Base-by-base conservation (phyloP, 2,329 filamentous ascomycete genomes). In the Rhytidhysteron rufulum region DNA sequence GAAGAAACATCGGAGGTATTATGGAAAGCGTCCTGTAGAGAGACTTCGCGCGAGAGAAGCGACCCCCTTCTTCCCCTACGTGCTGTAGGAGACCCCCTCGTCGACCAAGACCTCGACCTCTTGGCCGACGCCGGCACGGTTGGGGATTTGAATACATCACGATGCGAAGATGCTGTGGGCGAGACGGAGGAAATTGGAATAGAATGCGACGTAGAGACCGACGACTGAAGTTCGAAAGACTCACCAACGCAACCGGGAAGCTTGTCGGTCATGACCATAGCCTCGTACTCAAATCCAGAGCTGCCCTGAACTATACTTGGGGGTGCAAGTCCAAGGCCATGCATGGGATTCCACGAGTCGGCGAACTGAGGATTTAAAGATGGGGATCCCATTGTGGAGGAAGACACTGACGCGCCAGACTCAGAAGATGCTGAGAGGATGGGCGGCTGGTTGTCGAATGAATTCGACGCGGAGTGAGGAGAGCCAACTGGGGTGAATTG, bases 351-450 rank as follows among this genome's bases (percentile, higher is more conserved):
- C 83, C 86, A 38, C 70, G 78, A 41, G 66, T 82, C 43, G 73
- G 74, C 44, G 75, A 80, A 45, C 75, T 88, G 46, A 76, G 73
- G 57, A 74, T 80, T 37, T 75, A 83, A 21, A 74, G 78, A 69
- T 20, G 74, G 74, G 5, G 74, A 77, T 31, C 69, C 71, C 48
- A 71, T 69, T 13, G 69, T 62, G 9, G 73, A 77, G 4, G 73
- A 76, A 9, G 73, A 69, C 8, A 67, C 65, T 15, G 73, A 76
- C 33, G 71, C 70, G 40, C 70, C 71, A 21, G 73, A 76, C 50
- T 75, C 71, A 7, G 72, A 76, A 3, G 70, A 72, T 13, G 70
- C 62, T 11, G 70, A 72, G 13, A 72, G 64, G 9, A 69, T 57
- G 22, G 70, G 68, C 24, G 71, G 69, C 34, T 68, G 66, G 42